Evolutionary conservation across 768 basidiomycete genomes (phyloP).

Genomic region (Hysterangium stoloniferum): DNA sequence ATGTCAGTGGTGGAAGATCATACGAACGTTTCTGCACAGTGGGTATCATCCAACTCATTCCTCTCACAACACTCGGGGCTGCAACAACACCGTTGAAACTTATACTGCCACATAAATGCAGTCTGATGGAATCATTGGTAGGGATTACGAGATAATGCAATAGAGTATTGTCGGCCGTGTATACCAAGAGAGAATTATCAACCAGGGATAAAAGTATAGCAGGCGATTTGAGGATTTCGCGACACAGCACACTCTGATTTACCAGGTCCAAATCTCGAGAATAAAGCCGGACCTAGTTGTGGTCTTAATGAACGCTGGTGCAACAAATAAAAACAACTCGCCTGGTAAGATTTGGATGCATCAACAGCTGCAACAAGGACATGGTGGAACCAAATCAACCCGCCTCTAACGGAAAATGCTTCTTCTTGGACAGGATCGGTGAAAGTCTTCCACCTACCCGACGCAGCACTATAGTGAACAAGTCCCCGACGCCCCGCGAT

Average conservation of each 20-base stretch:
- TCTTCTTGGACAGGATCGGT: conserved; percentile 75
- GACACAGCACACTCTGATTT: conserved; percentile 75
- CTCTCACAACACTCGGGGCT: conserved; percentile 74
- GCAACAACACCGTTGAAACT: conserved; percentile 87
- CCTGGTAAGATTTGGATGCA: conserved; percentile 70
- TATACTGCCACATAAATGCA: conserved; percentile 92
- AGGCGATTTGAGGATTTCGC: conserved; percentile 65
- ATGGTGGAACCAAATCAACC: conserved; percentile 94
- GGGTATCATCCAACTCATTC: conserved; percentile 97
- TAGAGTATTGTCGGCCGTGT: conserved; percentile 89
- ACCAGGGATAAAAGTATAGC: conserved; percentile 86
- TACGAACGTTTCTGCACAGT: conserved; percentile 81
- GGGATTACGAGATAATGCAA: conserved; percentile 89
- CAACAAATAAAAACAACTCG: conserved; percentile 21
- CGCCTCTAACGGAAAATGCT: conserved; percentile 81
- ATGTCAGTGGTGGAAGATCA: not conserved
- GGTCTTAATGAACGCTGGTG: conserved; percentile 8
- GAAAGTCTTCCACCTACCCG: conserved; percentile 94
- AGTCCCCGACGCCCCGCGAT: conserved; percentile 88
- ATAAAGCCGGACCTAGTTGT: conserved; percentile 75
- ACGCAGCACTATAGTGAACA: conserved; percentile 88
- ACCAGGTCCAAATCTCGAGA: conserved; percentile 86
- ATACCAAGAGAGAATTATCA: conserved; percentile 91
- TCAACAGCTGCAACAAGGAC: conserved; percentile 90
- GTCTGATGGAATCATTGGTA: conserved; percentile 70